phyloP scores from a whole-genome alignment of 371 early-diverging fungal genomes.

The Mucor velutinosus region DNA sequence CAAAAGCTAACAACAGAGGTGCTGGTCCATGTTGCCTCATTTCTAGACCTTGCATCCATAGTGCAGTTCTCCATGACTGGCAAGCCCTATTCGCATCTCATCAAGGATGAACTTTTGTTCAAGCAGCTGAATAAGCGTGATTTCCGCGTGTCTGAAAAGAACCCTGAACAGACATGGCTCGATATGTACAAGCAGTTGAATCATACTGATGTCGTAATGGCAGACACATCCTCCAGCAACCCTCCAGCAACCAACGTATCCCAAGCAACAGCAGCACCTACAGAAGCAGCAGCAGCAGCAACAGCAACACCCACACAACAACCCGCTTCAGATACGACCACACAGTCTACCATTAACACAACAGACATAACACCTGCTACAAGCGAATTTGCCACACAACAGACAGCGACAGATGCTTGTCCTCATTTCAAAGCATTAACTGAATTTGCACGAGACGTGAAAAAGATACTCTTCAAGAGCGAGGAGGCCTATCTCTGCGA shows the following conservation, averaged over 20 bases:
- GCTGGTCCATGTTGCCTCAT: constrained; percentile 25
- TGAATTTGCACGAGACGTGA: constrained; percentile 24
- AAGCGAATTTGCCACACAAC: not conserved
- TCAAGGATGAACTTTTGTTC: constrained; percentile 34
- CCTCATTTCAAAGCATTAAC: constrained; percentile 13
- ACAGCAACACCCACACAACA: not conserved
- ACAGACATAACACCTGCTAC: not conserved
- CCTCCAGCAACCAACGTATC: too few relatives aligned
- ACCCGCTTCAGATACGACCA: not conserved
- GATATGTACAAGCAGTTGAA: constrained; percentile 19
- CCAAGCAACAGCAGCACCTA: not conserved
- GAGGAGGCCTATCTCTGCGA: constrained; percentile 25
- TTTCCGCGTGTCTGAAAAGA: constrained; percentile 34
- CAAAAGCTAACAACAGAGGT: constrained; percentile 35
- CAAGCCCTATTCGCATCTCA: constrained; percentile 24
- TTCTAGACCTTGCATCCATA: constrained; percentile 26
- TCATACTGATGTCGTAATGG: not conserved
- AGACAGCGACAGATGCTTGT: not conserved
- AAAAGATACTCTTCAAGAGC: constrained; percentile 29
- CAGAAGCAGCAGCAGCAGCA: not conserved
- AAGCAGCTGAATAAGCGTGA: constrained; percentile 36
- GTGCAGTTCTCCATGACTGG: constrained; percentile 26
- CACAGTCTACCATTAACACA: not conserved
- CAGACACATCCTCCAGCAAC: not conserved
- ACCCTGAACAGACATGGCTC: constrained; percentile 29